Percentiles rank a stretch among this genome's conserved stretches.
Conservation (phyloP, 495 filamentous ascomycete genomes). For the Neurospora sp. region DNA sequence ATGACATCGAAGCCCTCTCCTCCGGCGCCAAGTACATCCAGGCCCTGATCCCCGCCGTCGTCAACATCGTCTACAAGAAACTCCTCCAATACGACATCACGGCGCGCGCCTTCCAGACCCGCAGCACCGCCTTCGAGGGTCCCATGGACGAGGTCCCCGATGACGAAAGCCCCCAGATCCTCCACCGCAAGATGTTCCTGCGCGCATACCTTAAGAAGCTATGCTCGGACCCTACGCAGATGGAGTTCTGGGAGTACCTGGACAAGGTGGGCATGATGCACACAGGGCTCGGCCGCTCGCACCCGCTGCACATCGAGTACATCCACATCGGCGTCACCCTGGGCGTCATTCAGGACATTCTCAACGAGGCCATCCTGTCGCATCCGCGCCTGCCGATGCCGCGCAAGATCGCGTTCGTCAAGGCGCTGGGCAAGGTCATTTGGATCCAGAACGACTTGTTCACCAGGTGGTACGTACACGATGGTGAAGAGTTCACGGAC, state of each 20-base stretch:
- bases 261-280: conserved; percentile 75
- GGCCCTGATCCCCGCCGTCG: conserved; percentile 58
- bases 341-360: conserved; percentile 62
- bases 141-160: conserved; percentile 50
- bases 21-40: conserved; percentile 63
- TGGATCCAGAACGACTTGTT: conserved; percentile 79
- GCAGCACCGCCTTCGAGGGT: conserved; percentile 52
- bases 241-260: conserved; percentile 71
- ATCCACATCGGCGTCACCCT: conserved; percentile 61
- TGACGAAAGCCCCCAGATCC: conserved; percentile 59
- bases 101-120: conserved; percentile 57
- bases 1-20: conserved; percentile 56
- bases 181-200: conserved; percentile 68
- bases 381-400: conserved; percentile 52
- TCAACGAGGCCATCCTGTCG: conserved; percentile 62
- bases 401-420: conserved; percentile 57
- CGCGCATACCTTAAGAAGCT: conserved; percentile 59
- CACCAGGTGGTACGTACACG: conserved; percentile 61
- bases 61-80: conserved; percentile 73
- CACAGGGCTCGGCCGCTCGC: conserved; percentile 50
- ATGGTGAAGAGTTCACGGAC: conserved; percentile 60
- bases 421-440: conserved; percentile 48
- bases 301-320: conserved; percentile 65
- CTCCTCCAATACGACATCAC: conserved; percentile 68
- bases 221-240: conserved; percentile 58